Evolutionary conservation across 768 basidiomycete genomes (phyloP).

Genomic region (Podaxis pistillaris): DNA sequence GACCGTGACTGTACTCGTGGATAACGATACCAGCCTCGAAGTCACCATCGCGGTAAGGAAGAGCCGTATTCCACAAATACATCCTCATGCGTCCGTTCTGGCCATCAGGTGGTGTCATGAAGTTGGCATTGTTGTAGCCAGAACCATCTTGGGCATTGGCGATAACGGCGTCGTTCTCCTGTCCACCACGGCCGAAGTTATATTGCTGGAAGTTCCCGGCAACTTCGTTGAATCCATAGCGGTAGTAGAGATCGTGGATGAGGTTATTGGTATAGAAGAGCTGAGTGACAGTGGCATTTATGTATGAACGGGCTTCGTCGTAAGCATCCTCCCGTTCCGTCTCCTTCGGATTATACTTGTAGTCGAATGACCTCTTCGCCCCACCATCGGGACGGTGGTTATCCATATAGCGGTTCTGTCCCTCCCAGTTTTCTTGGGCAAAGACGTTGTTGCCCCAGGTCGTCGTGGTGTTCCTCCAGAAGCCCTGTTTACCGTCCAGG

Average conservation of each 20-base stretch:
- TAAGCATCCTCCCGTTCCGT: slow-evolving; percentile 56
- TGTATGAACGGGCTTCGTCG: slow-evolving; percentile 75
- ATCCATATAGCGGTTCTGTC: slow-evolving; percentile 56
- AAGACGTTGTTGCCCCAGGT: slow-evolving; percentile 92
- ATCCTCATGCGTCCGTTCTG: slow-evolving; percentile 92
- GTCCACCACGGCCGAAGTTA: slow-evolving; percentile 92
- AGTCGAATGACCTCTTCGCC: slow-evolving; percentile 58
- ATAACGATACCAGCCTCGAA: slow-evolving; percentile 97
- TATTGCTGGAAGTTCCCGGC: slow-evolving; percentile 97
- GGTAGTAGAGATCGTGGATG: slow-evolving; percentile 81
- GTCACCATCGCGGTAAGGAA: slow-evolving; percentile 92
- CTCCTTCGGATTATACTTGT: slow-evolving; percentile 66
- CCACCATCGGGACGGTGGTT: slow-evolving; percentile 83
- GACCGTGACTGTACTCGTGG: slow-evolving; percentile 84
- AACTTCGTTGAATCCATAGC: slow-evolving; percentile 85
- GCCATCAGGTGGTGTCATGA: slow-evolving; percentile 83
- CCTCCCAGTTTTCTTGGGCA: slow-evolving; percentile 93
- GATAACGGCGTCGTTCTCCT: slow-evolving; percentile 87
- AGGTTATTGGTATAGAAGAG: slow-evolving; percentile 86
- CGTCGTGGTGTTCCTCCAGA: slow-evolving; percentile 68
- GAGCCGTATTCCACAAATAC: slow-evolving; percentile 93
- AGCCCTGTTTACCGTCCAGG: slow-evolving; percentile 24
- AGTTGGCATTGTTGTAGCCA: slow-evolving; percentile 92
- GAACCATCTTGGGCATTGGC: slow-evolving; percentile 95
- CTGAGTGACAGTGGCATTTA: slow-evolving; percentile 85